Evolutionary conservation across 2,329 filamentous ascomycete genomes (phyloP).

Genomic region (Trichoderma koningiopsis): DNA sequence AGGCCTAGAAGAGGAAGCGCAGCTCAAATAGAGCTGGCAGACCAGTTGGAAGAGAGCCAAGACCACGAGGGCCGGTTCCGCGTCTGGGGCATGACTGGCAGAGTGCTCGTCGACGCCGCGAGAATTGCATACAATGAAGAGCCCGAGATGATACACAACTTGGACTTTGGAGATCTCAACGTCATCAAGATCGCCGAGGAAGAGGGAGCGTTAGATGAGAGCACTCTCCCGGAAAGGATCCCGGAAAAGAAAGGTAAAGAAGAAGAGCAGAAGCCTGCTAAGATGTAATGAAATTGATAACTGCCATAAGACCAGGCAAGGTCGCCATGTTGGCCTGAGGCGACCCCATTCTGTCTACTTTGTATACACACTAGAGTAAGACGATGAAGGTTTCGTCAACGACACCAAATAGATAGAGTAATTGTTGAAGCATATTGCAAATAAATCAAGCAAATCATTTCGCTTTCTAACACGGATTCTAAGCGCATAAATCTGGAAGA

Average conservation of each 20-base stretch:
- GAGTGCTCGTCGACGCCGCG: conserved; percentile 86
- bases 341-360: not conserved
- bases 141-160: conserved; percentile 78
- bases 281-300: conserved; percentile 34
- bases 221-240: conserved; percentile 27
- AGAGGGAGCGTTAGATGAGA: conserved; percentile 48
- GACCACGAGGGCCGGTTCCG: conserved; percentile 64
- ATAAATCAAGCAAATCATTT: not conserved
- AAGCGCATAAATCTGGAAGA: not conserved
- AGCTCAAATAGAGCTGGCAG: conserved; percentile 38
- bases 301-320: not conserved
- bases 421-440: not conserved
- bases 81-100: conserved; percentile 93
- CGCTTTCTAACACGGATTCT: not conserved
- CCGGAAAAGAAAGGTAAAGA: conserved; percentile 33
- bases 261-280: conserved; percentile 36
- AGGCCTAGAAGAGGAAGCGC: conserved; percentile 53
- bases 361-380: not conserved
- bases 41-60: conserved; percentile 48
- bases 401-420: not conserved
- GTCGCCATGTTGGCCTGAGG: not conserved
- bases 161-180: conserved; percentile 54
- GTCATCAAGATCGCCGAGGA: conserved; percentile 51
- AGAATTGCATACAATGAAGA: conserved; percentile 79
- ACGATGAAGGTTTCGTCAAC: not conserved